Percentiles rank a stretch among this genome's conserved stretches.
Conservation (phyloP, 345 rosid genomes). For the Melaleuca quinquenervia region DNA sequence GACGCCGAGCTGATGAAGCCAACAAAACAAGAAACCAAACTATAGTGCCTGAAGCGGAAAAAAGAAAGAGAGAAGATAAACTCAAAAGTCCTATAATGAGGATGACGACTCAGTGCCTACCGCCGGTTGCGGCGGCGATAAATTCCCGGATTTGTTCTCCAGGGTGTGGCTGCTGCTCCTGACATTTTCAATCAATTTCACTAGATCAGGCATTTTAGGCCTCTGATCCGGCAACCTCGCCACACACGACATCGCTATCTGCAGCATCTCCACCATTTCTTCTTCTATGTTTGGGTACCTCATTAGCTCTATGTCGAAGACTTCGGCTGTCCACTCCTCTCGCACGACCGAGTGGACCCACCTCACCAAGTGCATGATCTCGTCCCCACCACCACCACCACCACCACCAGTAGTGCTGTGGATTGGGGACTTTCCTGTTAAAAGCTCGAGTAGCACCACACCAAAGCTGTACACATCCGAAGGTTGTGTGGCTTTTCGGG, state of each 20-base stretch:
- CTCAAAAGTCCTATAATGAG: background rate
- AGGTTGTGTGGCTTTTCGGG: conserved; percentile 54
- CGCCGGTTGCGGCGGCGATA: background rate
- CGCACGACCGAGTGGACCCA: conserved; percentile 96
- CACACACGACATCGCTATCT: conserved; percentile 73
- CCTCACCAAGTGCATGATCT: conserved; percentile 67
- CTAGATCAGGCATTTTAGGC: conserved; percentile 59
- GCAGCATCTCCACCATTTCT: conserved; percentile 93
- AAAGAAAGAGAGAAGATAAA: background rate
- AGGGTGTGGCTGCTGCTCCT: background rate
- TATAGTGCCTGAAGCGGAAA: background rate
- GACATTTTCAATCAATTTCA: conserved; percentile 56
- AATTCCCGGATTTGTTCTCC: background rate
- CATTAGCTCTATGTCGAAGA: conserved; percentile 73
- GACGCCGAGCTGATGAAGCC: background rate
- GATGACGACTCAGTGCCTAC: background rate
- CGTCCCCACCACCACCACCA: conserved; percentile 22
- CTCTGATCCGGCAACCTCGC: conserved; percentile 62
- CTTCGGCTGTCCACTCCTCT: conserved; percentile 96
- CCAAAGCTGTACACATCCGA: conserved; percentile 88
- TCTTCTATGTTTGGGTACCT: conserved; percentile 88
- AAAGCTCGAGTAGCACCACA: conserved; percentile 69
- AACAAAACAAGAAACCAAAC: background rate
- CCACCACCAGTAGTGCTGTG: conserved; percentile 5
- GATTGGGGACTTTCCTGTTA: conserved; percentile 63